Base-by-base conservation (phyloP, 441 rosid species). In the Mallotus repandus region DNA sequence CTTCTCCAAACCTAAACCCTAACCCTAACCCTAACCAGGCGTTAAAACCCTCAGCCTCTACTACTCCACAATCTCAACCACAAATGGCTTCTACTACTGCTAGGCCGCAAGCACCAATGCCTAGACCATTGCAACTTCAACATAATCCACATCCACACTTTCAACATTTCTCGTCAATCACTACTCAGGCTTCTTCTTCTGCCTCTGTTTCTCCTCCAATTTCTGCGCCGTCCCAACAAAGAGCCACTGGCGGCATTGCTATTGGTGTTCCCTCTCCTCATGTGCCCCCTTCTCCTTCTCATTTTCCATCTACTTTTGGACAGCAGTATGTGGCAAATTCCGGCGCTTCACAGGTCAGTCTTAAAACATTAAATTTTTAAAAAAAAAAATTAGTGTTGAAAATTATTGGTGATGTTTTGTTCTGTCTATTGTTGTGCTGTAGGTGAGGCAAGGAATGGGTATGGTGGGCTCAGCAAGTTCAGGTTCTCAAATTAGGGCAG, bases 221-320 rank as follows among this genome's bases (percentile, higher is more conserved):
- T 62, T 14, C 89, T 14, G 67, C 85, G 0, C 81, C 88, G 55
- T 78, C 63, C 12, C 89, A 79, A 64, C 55, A 12, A 50, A 50
- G 55, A 13, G 16, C 16, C 55, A 16, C 6, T 6, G 15, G 91
- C 46, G 85, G 88, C 35, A 82, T 91, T 78, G 86, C 96, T 61
- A 70, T 91, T 32, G 96, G 98, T 45, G 89, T 91, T 66, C 94
- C 94, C 0, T 89, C 93, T 38, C 77, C 91, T 46, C 71, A 90
- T 67, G 74, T 95, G 10, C 49, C 91, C 7, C 77, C 88, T 25
- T 10, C 49, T 45, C 41, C 41, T 38, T 7, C 41, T 38, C 41
- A 38, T 38, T 89, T 88, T 67, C 85, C 97, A 5, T 77, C 93
- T 14, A 79, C 94, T 69, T 87, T 89, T 73, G 89, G 90, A 0